These are phyloP conservation scores for Thraustochytrium sp. DNA, from an alignment of 352 stramenopile genomes.

Conservation along the genomic window DNA sequence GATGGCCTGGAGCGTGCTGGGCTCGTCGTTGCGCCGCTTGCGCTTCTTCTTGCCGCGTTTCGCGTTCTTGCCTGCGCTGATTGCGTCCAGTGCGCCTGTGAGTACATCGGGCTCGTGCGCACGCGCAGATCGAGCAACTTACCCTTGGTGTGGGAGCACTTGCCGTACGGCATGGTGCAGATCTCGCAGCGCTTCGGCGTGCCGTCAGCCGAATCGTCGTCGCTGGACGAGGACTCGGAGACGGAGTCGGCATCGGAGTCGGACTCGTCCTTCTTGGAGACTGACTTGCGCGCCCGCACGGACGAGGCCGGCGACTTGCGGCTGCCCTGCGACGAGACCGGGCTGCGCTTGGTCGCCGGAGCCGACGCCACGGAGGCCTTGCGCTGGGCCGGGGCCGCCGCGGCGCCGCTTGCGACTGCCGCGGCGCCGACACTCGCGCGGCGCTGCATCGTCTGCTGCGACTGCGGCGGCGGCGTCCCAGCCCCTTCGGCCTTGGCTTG, in stretches of 20 bases:
- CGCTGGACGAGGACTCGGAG: not conserved
- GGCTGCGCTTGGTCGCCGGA: not conserved
- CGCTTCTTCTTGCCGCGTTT: not conserved
- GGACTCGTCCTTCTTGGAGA: not conserved
- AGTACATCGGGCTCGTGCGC: not conserved
- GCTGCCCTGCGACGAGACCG: not conserved
- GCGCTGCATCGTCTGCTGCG: no score
- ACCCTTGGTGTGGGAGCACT: constrained; percentile 6
- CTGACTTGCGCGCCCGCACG: not conserved
- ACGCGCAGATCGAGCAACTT: no score
- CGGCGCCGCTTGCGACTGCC: not conserved
- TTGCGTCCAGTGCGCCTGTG: not conserved
- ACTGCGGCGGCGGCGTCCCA: no score
- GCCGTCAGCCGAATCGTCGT: not conserved
- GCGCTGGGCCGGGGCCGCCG: not conserved
- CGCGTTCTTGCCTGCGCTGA: not conserved
- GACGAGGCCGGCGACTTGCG: not conserved
- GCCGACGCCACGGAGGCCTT: not conserved
- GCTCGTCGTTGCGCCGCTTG: not conserved
- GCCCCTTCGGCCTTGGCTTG: no score
- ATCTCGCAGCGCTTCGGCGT: not conserved
- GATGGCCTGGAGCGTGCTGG: constrained; percentile 3
- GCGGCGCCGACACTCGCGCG: no score
- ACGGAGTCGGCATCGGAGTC: not conserved
- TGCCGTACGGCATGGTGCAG: constrained; percentile 6